Base-by-base conservation (phyloP, 2,329 filamentous ascomycete species). In the Ceratocystis eucalypticola region DNA sequence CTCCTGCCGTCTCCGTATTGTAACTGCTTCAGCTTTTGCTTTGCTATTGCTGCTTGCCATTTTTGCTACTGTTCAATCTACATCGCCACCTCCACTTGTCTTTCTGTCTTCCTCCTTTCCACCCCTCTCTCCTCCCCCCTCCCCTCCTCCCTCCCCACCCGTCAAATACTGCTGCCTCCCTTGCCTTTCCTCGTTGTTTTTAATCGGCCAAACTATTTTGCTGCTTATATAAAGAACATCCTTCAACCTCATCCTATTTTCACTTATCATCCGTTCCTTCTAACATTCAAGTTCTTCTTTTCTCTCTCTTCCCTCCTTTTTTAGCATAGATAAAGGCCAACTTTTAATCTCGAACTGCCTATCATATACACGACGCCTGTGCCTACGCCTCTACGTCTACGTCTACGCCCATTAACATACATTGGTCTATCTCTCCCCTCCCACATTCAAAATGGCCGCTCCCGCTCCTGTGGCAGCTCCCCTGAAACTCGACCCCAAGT, bases 401-500 rank as follows among this genome's bases (percentile, higher is more conserved):
- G n/a, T 22, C 37, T 25, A 45, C 37, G 30, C 8, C 57, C 57
- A n/a, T 41, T 6, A 1, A 20, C 57, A 33, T 61, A 44, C 20
- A n/a, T 61, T 37, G 33, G 33, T 37, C 37, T 61, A 6, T 41
- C 30, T n/a, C 3, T 10, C 59, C 25, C 6, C 20, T 62, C 33
- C 12, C 46, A 37, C 25, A 30, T 50, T 55, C 66, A 67, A 55
- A 67, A 67, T 67, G 66, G 45, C 66, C 7, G 20, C 53, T 17
- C 25, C 53, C 28, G 28, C 53, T 67, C 67, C 70, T 61, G 53
- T 62, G 44, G 65, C 68, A 10, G 53, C 66, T 46, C 66, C 66
- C 46, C 66, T 84, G 78, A 78, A 84, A 75, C 75, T 91, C 72
- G 87, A 96, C 77, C 82, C 89, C 75, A 96, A 96, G 80, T 96